These are phyloP conservation scores for Trichoderma atroviride DNA, from an alignment of 2,329 filamentous ascomycete genomes.

Conservation along the genomic window DNA sequence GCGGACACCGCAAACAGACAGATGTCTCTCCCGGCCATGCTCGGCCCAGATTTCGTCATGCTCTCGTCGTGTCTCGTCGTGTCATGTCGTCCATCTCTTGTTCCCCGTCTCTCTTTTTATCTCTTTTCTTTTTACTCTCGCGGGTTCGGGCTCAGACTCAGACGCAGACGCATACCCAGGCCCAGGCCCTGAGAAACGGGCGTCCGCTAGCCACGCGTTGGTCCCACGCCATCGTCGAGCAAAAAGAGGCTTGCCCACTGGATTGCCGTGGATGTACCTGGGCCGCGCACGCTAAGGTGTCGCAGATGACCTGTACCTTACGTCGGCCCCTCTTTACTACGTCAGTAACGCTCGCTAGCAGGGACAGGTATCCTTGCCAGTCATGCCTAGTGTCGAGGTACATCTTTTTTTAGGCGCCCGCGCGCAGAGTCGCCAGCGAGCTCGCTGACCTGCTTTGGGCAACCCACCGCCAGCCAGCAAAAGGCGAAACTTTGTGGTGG, in stretches of 20 bases:
- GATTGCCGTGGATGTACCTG: conserved; percentile 40
- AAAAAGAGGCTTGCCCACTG: conserved; percentile 25
- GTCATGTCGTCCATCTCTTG: not conserved
- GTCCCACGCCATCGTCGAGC: conserved; percentile 14
- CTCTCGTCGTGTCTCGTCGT: not conserved
- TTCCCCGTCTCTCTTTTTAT: not conserved
- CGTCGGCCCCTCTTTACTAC: conserved; percentile 32
- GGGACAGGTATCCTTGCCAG: conserved; percentile 12
- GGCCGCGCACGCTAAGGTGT: conserved; percentile 37
- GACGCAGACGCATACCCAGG: not conserved
- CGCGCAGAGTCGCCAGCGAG: not conserved
- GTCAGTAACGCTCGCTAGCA: conserved; percentile 13
- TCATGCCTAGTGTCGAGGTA: conserved; percentile 9
- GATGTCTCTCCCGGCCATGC: not conserved
- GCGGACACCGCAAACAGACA: not conserved
- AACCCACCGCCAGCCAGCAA: not conserved
- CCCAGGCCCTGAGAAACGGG: conserved; percentile 21
- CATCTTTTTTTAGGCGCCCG: conserved; percentile 11
- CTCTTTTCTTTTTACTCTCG: not conserved
- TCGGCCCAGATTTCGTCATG: not conserved
- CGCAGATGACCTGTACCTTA: conserved; percentile 45
- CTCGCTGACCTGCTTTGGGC: not conserved
- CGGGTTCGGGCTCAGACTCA: not conserved
- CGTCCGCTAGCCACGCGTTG: conserved; percentile 23
- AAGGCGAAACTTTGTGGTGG: conserved; percentile 15